Conservation (phyloP, 345 rosid genomes). For the Ceriops tagal region DNA sequence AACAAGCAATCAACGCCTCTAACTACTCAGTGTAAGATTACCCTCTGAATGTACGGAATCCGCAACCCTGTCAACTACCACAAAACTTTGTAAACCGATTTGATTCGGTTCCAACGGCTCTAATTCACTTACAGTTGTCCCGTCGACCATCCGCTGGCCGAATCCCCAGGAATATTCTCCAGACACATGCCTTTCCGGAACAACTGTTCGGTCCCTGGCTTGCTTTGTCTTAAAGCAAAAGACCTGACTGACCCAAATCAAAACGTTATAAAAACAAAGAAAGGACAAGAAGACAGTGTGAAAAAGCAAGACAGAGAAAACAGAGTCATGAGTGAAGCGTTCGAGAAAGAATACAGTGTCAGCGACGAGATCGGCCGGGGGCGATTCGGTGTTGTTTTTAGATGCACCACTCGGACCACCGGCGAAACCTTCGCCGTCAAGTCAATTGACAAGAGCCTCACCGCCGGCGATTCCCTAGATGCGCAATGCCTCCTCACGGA, state of each 20-base stretch:
- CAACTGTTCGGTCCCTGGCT: no score
- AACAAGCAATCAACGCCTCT: background rate
- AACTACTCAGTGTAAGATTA: background rate
- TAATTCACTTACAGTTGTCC: background rate
- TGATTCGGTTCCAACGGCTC: constrained; percentile 14
- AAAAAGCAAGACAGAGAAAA: background rate
- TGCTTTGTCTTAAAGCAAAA: background rate
- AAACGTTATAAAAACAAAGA: background rate
- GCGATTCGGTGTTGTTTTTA: constrained; percentile 59
- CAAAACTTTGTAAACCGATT: no score
- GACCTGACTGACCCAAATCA: background rate
- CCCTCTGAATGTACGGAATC: constrained; percentile 14
- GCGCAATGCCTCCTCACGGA: constrained; percentile 69
- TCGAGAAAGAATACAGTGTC: constrained; percentile 46
- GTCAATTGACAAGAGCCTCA: constrained; percentile 51
- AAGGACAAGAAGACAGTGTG: background rate
- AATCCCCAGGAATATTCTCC: constrained; percentile 29
- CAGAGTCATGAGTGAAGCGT: constrained; percentile 43
- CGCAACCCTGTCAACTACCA: no score
- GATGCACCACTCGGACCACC: constrained; percentile 46
- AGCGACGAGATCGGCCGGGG: constrained; percentile 79
- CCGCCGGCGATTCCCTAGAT: constrained; percentile 56
- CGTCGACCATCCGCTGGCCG: no score
- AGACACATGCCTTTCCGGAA: constrained; percentile 11
- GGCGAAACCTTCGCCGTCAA: constrained; percentile 64